Percentiles rank a stretch among this genome's conserved stretches.
Conservation (phyloP, 345 rosid genomes). For the Linum tenue region DNA sequence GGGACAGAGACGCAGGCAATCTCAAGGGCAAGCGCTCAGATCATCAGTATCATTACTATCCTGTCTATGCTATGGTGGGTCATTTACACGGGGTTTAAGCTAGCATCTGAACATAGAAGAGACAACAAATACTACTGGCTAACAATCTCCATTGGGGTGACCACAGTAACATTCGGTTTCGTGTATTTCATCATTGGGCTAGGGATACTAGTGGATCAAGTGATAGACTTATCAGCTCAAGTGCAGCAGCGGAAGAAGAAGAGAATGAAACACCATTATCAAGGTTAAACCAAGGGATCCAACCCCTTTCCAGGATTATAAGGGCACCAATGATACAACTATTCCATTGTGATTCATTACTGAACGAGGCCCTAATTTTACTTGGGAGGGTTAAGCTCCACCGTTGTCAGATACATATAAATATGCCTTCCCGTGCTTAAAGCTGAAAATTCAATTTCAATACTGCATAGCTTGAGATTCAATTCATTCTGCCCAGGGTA, state of each 20-base stretch:
- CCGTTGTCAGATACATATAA: background rate
- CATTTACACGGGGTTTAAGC: constrained; percentile 22
- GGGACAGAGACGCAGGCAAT: constrained; percentile 12
- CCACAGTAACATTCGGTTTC: constrained; percentile 21
- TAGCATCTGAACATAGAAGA: constrained; percentile 22
- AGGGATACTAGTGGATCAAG: constrained; percentile 21
- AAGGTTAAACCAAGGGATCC: constrained; percentile 1
- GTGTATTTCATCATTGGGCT: constrained; percentile 26
- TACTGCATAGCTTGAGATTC: too few relatives aligned
- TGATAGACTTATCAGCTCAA: constrained; percentile 8
- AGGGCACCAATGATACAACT: background rate
- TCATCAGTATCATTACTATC: constrained; percentile 7
- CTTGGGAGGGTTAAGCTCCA: background rate
- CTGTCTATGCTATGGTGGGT: constrained; percentile 16
- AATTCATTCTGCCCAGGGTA: too few relatives aligned
- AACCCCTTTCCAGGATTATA: background rate
- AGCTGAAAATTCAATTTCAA: background rate
- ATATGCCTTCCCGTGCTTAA: background rate
- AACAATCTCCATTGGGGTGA: constrained; percentile 23
- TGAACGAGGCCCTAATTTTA: background rate
- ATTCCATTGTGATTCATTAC: background rate
- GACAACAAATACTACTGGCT: constrained; percentile 14
- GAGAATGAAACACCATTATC: background rate
- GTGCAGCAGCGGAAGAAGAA: constrained; percentile 6
- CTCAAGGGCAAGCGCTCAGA: constrained; percentile 6